These are phyloP conservation scores for Clitopilus hobsonii DNA, from an alignment of 768 basidiomycete species.

Conservation along the genomic window DNA sequence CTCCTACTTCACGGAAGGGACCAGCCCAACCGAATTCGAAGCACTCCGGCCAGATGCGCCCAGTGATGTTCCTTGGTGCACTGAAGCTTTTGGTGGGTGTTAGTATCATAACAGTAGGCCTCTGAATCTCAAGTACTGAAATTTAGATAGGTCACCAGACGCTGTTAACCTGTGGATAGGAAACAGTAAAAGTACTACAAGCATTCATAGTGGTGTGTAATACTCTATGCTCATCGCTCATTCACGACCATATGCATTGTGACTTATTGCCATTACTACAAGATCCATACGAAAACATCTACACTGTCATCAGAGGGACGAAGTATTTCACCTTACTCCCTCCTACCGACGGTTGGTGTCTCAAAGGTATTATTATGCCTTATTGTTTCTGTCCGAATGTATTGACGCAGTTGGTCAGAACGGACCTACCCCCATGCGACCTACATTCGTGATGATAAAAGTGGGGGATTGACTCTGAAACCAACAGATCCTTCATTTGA, in stretches of 20 bases:
- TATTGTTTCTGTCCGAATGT: not conserved
- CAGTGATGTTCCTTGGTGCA: conserved; percentile 67
- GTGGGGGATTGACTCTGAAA: conserved; percentile 18
- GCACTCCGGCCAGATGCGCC: conserved; percentile 64
- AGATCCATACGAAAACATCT: conserved; percentile 95
- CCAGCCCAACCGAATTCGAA: conserved; percentile 51
- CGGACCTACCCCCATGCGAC: conserved; percentile 61
- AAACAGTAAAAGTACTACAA: conserved; percentile 68
- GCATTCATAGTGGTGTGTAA: conserved; percentile 77
- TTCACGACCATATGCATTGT: not conserved
- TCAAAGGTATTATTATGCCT: conserved; percentile 50
- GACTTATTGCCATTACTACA: not conserved
- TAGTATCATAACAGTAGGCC: not conserved
- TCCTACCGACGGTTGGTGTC: conserved; percentile 83
- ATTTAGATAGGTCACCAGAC: conserved; percentile 61
- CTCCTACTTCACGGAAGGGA: conserved; percentile 31
- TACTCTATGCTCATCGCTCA: too few species aligned
- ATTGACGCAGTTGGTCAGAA: conserved; percentile 32
- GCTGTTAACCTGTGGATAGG: conserved; percentile 96
- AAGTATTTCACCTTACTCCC: conserved; percentile 87
- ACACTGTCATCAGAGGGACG: conserved; percentile 76
- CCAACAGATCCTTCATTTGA: conserved; percentile 25
- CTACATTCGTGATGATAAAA: conserved; percentile 50
- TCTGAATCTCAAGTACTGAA: not conserved
- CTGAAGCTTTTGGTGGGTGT: conserved; percentile 67